Conservation (phyloP, 306 rosid species). For the Senna siamea region DNA sequence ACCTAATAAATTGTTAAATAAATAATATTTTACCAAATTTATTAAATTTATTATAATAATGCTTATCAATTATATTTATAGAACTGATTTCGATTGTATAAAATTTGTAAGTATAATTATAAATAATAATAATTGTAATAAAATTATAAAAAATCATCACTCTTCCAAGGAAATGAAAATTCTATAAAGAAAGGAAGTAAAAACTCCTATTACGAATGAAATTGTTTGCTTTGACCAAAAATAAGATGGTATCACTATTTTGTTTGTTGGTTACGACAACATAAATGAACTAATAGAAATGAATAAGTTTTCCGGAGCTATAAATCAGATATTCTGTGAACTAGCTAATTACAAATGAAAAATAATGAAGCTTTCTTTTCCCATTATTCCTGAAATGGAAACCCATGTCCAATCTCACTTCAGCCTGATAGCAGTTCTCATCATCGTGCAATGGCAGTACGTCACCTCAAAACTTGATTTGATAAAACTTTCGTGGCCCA, state of each 20-base stretch:
- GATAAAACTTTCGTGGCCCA: slow-evolving; percentile 25
- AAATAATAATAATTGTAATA: too few relatives aligned
- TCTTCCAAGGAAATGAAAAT: too few relatives aligned
- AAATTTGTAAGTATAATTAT: too few relatives aligned
- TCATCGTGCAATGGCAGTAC: slow-evolving; percentile 32
- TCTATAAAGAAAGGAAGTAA: slow-evolving; percentile 24
- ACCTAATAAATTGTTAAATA: too few relatives aligned
- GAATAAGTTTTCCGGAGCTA: slow-evolving; percentile 42
- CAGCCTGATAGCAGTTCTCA: slow-evolving; percentile 38
- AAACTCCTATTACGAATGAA: slow-evolving; percentile 32
- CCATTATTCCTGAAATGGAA: slow-evolving; percentile 43
- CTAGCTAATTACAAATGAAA: slow-evolving; percentile 43
- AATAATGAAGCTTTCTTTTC: slow-evolving; percentile 49
- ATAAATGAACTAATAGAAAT: slow-evolving; percentile 42
- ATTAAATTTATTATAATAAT: too few relatives aligned
- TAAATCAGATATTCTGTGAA: slow-evolving; percentile 42
- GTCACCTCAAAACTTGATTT: slow-evolving; percentile 33
- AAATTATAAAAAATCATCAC: too few relatives aligned
- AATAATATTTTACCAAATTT: too few relatives aligned
- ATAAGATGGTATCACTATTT: slow-evolving; percentile 49
- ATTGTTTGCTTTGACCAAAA: slow-evolving; percentile 28
- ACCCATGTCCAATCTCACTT: slow-evolving; percentile 43
- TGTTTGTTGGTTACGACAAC: slow-evolving; percentile 32
- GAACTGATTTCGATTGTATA: too few relatives aligned
- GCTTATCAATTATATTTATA: too few relatives aligned